Evolutionary conservation across 2,329 filamentous ascomycete species (phyloP).

Genomic region (Trichoderma atrobrunneum): DNA sequence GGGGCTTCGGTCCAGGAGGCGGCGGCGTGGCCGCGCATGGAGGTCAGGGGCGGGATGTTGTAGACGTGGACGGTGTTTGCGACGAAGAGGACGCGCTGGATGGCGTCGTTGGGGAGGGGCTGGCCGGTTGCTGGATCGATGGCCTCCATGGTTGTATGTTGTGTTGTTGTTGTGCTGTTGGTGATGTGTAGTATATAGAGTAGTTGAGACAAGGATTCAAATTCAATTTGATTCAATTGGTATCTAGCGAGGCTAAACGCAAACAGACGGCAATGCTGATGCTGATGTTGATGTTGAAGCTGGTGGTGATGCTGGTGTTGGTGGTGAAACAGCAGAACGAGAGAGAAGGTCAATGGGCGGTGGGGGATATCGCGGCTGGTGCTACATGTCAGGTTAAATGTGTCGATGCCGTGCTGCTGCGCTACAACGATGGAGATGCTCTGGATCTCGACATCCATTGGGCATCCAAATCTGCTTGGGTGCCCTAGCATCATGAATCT

Average conservation of each 20-base stretch:
- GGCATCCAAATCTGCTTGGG: background rate
- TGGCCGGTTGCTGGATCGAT: slow-evolving; percentile 70
- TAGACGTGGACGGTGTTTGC: slow-evolving; percentile 77
- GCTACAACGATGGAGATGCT: background rate
- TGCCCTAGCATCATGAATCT: background rate
- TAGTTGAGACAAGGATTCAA: background rate
- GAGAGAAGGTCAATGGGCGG: background rate
- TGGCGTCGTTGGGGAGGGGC: slow-evolving; percentile 68
- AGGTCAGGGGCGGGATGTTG: slow-evolving; percentile 75
- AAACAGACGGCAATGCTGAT: background rate
- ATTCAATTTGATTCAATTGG: background rate
- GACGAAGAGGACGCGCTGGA: slow-evolving; percentile 81
- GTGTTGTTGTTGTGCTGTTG: background rate
- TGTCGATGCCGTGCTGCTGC: background rate
- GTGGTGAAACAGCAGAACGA: background rate
- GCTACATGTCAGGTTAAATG: background rate
- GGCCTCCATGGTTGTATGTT: slow-evolving; percentile 50
- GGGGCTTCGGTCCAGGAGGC: slow-evolving; percentile 71
- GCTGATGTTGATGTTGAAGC: background rate
- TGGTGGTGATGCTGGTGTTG: background rate
- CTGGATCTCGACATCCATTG: slow-evolving; percentile 7
- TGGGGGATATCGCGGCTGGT: slow-evolving; percentile 22
- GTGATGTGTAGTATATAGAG: background rate
- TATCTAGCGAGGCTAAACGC: background rate
- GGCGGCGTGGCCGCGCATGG: slow-evolving; percentile 76